Percentiles rank a stretch among this genome's conserved stretches.
Conservation (phyloP, 495 filamentous ascomycete species). For the Lichenothelia convexa region DNA sequence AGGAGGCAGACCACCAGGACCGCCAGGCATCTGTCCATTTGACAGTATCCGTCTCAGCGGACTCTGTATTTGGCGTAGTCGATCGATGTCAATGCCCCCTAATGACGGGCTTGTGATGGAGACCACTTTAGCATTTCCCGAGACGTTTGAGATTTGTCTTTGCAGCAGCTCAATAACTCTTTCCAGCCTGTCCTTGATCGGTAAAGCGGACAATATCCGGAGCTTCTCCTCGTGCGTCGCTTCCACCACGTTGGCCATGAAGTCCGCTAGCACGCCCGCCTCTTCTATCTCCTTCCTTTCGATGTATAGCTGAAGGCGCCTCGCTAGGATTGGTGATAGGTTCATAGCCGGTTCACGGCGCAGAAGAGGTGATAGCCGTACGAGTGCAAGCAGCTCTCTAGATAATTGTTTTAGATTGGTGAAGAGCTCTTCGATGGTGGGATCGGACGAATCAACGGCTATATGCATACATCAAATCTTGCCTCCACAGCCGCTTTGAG, state of each 20-base stretch:
- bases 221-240: slow-evolving; percentile 77
- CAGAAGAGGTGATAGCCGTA: slow-evolving; percentile 59
- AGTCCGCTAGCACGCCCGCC: slow-evolving; percentile 81
- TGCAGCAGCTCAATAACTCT: slow-evolving; percentile 64
- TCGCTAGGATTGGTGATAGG: slow-evolving; percentile 64
- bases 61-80: slow-evolving; percentile 34
- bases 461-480: background rate
- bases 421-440: slow-evolving; percentile 49
- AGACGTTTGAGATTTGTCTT: slow-evolving; percentile 60
- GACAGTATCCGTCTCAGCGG: slow-evolving; percentile 30
- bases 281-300: slow-evolving; percentile 54
- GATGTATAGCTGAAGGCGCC: slow-evolving; percentile 73
- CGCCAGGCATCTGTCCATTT: slow-evolving; percentile 25
- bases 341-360: slow-evolving; percentile 38
- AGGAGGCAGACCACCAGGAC: slow-evolving; percentile 28
- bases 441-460: slow-evolving; percentile 28
- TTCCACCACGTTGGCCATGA: slow-evolving; percentile 82
- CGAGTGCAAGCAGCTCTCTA: slow-evolving; percentile 59
- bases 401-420: slow-evolving; percentile 63
- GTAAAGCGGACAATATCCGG: slow-evolving; percentile 55
- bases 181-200: slow-evolving; percentile 58
- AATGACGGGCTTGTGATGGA: slow-evolving; percentile 46
- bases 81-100: slow-evolving; percentile 24
- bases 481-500: background rate
- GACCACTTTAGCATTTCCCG: slow-evolving; percentile 64